phyloP scores from a whole-genome alignment of 345 rosid genomes.

The Gossypium rotundifolium region DNA sequence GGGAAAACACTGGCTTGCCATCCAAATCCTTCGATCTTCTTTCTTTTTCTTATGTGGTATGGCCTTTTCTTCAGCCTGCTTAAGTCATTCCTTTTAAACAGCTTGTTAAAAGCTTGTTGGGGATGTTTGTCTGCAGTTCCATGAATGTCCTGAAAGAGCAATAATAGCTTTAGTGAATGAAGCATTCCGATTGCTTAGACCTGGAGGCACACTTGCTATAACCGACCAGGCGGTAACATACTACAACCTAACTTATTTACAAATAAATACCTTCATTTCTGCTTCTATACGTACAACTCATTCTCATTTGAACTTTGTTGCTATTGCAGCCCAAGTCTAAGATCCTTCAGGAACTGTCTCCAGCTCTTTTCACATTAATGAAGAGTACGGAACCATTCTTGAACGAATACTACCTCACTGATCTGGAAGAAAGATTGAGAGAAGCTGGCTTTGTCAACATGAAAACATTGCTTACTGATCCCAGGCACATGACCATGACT shows the following conservation, averaged over 20 bases:
- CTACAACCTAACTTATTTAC: background rate
- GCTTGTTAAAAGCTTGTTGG: background rate
- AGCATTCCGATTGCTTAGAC: slow-evolving; percentile 44
- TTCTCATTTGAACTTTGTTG: slow-evolving; percentile 7
- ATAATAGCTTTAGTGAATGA: slow-evolving; percentile 36
- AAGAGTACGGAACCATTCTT: slow-evolving; percentile 62
- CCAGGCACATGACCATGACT: slow-evolving; percentile 47
- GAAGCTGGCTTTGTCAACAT: slow-evolving; percentile 44
- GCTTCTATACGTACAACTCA: slow-evolving; percentile 3
- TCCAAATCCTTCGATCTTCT: slow-evolving; percentile 47
- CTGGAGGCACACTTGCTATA: slow-evolving; percentile 51
- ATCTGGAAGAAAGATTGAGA: slow-evolving; percentile 41
- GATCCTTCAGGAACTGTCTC: slow-evolving; percentile 57
- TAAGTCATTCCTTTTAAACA: background rate
- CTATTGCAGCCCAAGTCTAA: slow-evolving; percentile 55
- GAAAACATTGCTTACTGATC: slow-evolving; percentile 37
- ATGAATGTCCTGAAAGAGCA: slow-evolving; percentile 60
- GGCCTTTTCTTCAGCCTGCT: background rate
- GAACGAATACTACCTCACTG: slow-evolving; percentile 45
- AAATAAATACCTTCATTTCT: background rate
- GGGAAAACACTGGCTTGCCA: slow-evolving; percentile 59
- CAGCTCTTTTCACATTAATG: slow-evolving; percentile 47
- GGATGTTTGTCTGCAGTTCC: slow-evolving; percentile 32
- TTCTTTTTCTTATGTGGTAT: slow-evolving; percentile 47
- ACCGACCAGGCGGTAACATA: slow-evolving; percentile 45